Base-by-base conservation (phyloP, 352 stramenopile species). In the Globisporangium cystogenes region DNA sequence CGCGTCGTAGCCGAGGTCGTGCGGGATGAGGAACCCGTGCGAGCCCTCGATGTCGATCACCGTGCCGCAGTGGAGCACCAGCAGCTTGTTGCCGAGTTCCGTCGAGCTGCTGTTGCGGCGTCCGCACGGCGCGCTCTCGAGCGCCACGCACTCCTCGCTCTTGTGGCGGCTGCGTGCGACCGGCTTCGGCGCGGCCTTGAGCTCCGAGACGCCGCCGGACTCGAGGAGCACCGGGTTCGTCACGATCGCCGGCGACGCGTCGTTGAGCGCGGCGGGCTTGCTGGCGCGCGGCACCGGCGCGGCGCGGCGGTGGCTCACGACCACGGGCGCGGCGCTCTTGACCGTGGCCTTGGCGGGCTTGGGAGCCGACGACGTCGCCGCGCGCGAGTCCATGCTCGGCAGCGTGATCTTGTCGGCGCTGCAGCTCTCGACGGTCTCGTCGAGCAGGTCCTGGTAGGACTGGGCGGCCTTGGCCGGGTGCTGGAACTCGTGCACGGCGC, bases 1-100 rank as follows among this genome's bases (percentile, higher is more conserved):
- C 10, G 49, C 53, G 35, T 75, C 60, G 37, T 72, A 57, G n/a
- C 56, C 68, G 46, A 86, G 48, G 51, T 80, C 72, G 67, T 90
- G 79, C 53, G 76, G 79, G 57, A 90, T 90, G 62, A 90, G 82
- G 57, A 87, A 83, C 29, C 79, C 79, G 31, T 82, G 79, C 36
- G 75, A 75, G 35, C 79, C 79, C 58, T 90, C 74, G 33, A 90
- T 76, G 54, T 90, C 76, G 60, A 90, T 90, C 39, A 90, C 69
- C 23, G 79, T 90, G 43, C 79, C 79, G 45, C 76, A 90, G 68
- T 90, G 75, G 46, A 87, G 60, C 44, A 87, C 74, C 20, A 79
- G 68, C n/a, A 90, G 60, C 56, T 76, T 82, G 55, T 67, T 82
- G 47, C 62, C 62, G 18, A 72, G 48, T 51, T 84, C 70, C 33